Percentiles rank a stretch among this genome's conserved stretches.
phyloP scores from a whole-genome alignment of 192 early-diverging fungal genomes.

The Coemansia aciculifera region DNA sequence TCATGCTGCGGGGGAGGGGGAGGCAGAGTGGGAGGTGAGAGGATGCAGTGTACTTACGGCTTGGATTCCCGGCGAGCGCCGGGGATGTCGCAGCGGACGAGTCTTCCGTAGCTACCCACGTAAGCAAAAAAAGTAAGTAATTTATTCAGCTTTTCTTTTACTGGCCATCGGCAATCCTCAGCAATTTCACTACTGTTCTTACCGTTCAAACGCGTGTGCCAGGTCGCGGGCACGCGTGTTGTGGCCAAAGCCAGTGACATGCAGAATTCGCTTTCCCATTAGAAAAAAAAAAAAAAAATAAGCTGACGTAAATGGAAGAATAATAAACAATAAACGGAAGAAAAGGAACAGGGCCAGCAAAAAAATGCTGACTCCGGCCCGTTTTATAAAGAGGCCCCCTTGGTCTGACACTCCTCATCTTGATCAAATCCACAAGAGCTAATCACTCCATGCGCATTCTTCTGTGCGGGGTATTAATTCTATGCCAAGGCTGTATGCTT shows the following conservation, averaged over 20 bases:
- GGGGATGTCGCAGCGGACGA: conserved; percentile 88
- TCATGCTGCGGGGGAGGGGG: no score
- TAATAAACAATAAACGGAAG: neutral
- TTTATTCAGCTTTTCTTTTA: neutral
- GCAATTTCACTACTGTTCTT: conserved; percentile 11
- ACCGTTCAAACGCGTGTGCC: conserved; percentile 95
- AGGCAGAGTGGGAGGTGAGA: neutral
- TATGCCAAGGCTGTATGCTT: neutral
- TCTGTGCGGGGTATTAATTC: neutral
- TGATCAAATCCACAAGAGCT: neutral
- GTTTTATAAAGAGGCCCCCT: neutral
- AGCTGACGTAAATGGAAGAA: neutral
- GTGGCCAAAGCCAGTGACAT: conserved; percentile 78
- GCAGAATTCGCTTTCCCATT: conserved; percentile 67
- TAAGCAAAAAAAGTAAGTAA: neutral
- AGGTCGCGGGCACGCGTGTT: conserved; percentile 87
- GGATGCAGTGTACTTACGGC: conserved; percentile 60
- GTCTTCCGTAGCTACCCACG: conserved; percentile 69
- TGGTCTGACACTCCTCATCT: neutral
- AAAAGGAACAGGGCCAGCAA: neutral
- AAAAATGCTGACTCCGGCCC: neutral
- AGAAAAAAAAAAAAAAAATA: neutral
- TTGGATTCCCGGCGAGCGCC: conserved; percentile 64
- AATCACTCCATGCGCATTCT: neutral
- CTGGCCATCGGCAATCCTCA: neutral